These are phyloP conservation scores for Suhomyces canberraensis DNA, from an alignment of 805 yeast genomes.

Conservation along the genomic window DNA sequence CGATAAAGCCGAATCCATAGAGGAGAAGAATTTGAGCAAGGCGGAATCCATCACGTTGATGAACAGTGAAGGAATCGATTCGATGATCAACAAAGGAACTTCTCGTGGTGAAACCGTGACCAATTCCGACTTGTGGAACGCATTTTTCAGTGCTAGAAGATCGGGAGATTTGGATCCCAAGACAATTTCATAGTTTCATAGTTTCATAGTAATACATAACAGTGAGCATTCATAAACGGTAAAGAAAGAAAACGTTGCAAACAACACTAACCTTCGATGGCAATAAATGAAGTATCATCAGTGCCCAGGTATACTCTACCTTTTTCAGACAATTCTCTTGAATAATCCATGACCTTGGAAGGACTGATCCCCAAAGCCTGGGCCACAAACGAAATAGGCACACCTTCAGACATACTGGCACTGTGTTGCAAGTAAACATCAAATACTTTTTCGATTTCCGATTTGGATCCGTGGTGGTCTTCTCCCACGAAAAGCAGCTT, in stretches of 20 bases:
- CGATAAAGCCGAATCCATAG: slow-evolving; percentile 11
- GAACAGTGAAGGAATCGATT: slow-evolving; percentile 48
- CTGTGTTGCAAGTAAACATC: slow-evolving; percentile 49
- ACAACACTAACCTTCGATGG: background rate
- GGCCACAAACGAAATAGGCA: slow-evolving; percentile 60
- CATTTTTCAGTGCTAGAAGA: slow-evolving; percentile 44
- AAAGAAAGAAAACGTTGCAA: background rate
- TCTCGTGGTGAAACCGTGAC: slow-evolving; percentile 60
- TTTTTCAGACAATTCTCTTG: slow-evolving; percentile 57
- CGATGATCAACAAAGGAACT: slow-evolving; percentile 41
- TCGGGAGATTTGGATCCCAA: too few relatives aligned
- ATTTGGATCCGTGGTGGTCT: slow-evolving; percentile 12
- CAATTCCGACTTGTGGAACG: slow-evolving; percentile 58
- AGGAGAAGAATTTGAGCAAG: slow-evolving; percentile 30
- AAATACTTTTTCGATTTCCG: slow-evolving; percentile 43
- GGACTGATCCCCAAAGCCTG: slow-evolving; percentile 51
- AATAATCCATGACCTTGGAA: slow-evolving; percentile 47
- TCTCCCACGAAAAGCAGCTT: slow-evolving; percentile 29
- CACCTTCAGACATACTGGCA: slow-evolving; percentile 68
- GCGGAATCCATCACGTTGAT: slow-evolving; percentile 55
- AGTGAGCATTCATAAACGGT: too few relatives aligned
- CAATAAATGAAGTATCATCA: slow-evolving; percentile 44
- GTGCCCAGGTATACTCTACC: slow-evolving; percentile 69
- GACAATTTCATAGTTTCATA: too few relatives aligned
- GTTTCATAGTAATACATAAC: too few relatives aligned